These are phyloP conservation scores for Globisporangium middletonii DNA, from an alignment of 352 stramenopile species.

Conservation along the genomic window DNA sequence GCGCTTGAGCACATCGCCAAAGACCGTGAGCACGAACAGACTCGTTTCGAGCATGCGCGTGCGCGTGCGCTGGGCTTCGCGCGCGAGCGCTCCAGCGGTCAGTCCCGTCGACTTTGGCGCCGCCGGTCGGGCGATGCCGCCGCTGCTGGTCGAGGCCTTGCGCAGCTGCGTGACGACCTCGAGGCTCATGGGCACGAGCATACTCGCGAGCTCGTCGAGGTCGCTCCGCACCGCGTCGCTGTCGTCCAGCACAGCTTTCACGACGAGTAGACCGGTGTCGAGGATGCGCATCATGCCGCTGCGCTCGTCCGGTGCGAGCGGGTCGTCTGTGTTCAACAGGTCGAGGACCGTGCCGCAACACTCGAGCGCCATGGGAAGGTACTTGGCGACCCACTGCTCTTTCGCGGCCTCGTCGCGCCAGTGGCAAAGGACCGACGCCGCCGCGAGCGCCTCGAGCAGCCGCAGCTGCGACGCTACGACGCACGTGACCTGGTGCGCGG, in stretches of 20 bases:
- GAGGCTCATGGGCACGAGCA: conserved; percentile 48
- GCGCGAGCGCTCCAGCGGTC: neutral
- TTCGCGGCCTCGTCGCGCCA: conserved; percentile 35
- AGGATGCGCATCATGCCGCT: conserved; percentile 47
- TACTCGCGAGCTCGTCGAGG: conserved; percentile 25
- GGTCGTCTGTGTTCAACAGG: conserved; percentile 21
- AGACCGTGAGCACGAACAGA: conserved; percentile 33
- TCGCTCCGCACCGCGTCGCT: conserved; percentile 27
- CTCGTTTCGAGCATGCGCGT: conserved; percentile 24
- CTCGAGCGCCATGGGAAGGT: conserved; percentile 58
- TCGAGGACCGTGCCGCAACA: conserved; percentile 60
- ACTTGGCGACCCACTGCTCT: conserved; percentile 52
- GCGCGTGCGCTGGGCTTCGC: neutral
- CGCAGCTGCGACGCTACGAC: conserved; percentile 31
- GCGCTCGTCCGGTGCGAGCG: conserved; percentile 13
- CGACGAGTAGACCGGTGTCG: conserved; percentile 50
- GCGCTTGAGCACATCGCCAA: conserved; percentile 33
- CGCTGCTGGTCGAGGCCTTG: conserved; percentile 15
- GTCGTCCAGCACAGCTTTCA: conserved; percentile 52
- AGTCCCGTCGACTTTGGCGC: neutral
- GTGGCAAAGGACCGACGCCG: conserved; percentile 29
- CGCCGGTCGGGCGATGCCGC: conserved; percentile 3
- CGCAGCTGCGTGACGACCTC: conserved; percentile 49
- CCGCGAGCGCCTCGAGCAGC: conserved; percentile 37
- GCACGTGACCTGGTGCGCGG: conserved; percentile 35